Percentiles rank a stretch among this genome's conserved stretches.
Conservation (phyloP, 345 rosid species). For the Syzygium aromaticum region DNA sequence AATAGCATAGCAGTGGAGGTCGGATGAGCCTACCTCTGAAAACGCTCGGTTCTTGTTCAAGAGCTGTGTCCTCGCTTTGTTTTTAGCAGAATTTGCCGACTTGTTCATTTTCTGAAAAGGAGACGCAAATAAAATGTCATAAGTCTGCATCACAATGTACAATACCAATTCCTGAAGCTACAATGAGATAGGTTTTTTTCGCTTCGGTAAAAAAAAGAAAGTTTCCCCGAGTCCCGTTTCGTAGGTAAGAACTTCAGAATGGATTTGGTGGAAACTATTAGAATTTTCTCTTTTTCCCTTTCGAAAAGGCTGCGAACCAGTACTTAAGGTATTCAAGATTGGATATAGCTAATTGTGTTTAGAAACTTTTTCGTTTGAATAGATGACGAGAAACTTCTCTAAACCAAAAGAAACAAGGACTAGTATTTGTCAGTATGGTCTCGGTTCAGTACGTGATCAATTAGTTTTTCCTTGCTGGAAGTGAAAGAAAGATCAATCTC, state of each 20-base stretch:
- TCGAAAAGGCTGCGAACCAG: neutral
- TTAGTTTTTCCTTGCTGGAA: neutral
- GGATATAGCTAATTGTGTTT: neutral
- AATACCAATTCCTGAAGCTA: neutral
- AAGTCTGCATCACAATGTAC: neutral
- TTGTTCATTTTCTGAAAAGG: constrained; percentile 2
- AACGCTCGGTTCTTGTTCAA: constrained; percentile 4
- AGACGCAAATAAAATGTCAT: neutral
- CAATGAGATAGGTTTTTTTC: neutral
- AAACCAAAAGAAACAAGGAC: neutral
- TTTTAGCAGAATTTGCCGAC: constrained; percentile 3
- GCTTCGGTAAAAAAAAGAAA: neutral
- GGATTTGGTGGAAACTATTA: neutral
- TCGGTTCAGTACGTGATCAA: neutral
- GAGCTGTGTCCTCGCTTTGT: constrained; percentile 9
- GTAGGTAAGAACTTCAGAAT: neutral
- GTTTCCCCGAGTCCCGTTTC: neutral
- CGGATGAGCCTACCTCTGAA: neutral
- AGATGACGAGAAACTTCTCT: neutral
- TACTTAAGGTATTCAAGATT: neutral
- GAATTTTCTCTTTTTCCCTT: neutral
- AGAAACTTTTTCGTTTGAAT: neutral
- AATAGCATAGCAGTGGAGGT: neutral
- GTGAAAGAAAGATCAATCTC: neutral
- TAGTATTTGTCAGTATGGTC: neutral